Conservation (phyloP, 208 protist species). For the Leishmania lainsoni region DNA sequence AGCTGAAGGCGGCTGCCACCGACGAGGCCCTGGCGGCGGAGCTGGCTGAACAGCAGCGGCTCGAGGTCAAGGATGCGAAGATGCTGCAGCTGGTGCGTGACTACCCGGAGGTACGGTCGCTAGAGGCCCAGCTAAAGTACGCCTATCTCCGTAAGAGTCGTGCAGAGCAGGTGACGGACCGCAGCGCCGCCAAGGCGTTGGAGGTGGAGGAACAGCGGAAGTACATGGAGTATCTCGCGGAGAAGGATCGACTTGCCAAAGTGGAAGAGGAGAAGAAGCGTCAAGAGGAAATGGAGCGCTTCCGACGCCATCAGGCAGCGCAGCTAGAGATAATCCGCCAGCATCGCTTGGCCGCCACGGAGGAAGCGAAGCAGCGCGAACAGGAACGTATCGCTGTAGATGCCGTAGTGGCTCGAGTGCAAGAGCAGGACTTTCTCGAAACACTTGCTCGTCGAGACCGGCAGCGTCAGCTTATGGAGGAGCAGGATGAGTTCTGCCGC, state of each 20-base stretch:
- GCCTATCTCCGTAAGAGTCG: slow-evolving; percentile 81
- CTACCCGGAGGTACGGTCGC: slow-evolving; percentile 80
- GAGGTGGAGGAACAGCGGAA: slow-evolving; percentile 61
- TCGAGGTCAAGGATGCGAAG: slow-evolving; percentile 80
- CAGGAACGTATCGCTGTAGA: slow-evolving; percentile 91
- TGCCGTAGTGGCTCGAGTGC: slow-evolving; percentile 81
- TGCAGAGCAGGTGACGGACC: slow-evolving; percentile 74
- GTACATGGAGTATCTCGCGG: slow-evolving; percentile 57
- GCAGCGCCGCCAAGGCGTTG: slow-evolving; percentile 34
- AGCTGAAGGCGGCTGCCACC: slow-evolving; percentile 48
- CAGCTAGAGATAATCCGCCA: slow-evolving; percentile 84
- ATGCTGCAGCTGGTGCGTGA: slow-evolving; percentile 85
- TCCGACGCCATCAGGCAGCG: slow-evolving; percentile 72
- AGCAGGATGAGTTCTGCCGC: slow-evolving; percentile 83
- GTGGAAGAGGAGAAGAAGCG: slow-evolving; percentile 63
- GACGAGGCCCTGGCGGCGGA: slow-evolving; percentile 82
- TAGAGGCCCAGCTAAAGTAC: slow-evolving; percentile 74
- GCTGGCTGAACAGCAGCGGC: slow-evolving; percentile 75
- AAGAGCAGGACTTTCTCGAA: slow-evolving; percentile 87
- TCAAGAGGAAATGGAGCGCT: slow-evolving; percentile 61
- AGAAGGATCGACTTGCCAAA: slow-evolving; percentile 53
- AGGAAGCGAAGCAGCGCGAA: slow-evolving; percentile 63
- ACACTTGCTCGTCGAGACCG: slow-evolving; percentile 62
- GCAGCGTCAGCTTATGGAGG: slow-evolving; percentile 77
- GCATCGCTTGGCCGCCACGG: slow-evolving; percentile 46